Evolutionary conservation across 1,284 basidiomycete genomes (phyloP).

Genomic region (Pseudozyma sp.): DNA sequence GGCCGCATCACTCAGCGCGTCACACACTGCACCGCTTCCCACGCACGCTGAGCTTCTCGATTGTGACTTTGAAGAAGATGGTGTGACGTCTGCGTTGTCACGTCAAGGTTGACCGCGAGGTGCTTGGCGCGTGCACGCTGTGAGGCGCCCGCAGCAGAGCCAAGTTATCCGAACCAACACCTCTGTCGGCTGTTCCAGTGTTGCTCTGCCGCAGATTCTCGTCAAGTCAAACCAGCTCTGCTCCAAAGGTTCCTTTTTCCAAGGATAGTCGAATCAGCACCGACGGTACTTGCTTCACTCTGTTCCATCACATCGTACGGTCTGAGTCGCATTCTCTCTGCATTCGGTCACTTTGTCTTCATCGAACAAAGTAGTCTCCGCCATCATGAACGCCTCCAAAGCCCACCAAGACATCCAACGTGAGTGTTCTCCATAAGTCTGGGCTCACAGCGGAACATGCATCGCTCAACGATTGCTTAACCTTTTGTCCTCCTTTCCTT

Average conservation of each 20-base stretch:
- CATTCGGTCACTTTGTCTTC: not conserved
- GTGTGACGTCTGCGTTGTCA: conserved; percentile 6
- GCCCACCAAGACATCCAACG: conserved; percentile 30
- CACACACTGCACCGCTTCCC: conserved; percentile 2
- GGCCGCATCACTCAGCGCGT: conserved; percentile 8
- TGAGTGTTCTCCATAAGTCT: conserved; percentile 7
- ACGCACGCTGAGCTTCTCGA: not conserved
- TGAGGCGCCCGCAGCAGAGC: not conserved
- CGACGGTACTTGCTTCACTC: no score
- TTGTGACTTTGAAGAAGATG: not conserved
- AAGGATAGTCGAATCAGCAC: no score
- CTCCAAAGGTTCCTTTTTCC: no score
- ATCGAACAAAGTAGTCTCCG: not conserved
- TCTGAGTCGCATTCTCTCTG: no score
- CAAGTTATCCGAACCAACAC: conserved; percentile 4
- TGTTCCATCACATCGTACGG: no score
- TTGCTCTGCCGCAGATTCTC: conserved; percentile 9
- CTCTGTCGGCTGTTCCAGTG: conserved; percentile 7
- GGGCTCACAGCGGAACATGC: no score
- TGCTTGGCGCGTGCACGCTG: not conserved
- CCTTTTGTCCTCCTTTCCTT: not conserved
- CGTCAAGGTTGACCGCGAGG: not conserved
- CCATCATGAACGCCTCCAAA: conserved; percentile 35
- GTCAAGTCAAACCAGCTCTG: not conserved
- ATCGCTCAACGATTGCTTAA: not conserved